Evolutionary conservation across 495 filamentous ascomycete genomes (phyloP).

Genomic region (Clohesyomyces aquaticus): DNA sequence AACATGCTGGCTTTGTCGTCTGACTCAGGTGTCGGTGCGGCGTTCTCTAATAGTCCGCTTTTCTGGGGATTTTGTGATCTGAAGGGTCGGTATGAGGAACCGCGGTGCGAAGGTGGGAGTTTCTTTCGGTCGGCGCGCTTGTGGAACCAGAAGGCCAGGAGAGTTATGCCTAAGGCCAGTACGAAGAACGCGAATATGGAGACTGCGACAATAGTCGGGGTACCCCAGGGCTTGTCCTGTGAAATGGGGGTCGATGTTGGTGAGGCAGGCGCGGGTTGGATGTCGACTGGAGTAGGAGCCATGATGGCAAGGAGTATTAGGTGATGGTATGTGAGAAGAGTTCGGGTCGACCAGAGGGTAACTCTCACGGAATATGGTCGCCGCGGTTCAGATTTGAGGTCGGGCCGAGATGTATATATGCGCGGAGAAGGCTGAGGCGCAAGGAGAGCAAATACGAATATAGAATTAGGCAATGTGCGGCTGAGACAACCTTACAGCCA

Average conservation of each 20-base stretch:
- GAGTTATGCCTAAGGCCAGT: slow-evolving; percentile 12
- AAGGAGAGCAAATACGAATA: slow-evolving; percentile 26
- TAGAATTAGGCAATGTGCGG: slow-evolving; percentile 25
- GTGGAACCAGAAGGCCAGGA: slow-evolving; percentile 20
- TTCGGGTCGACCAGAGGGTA: not conserved
- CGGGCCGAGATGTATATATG: not conserved
- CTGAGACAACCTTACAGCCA: slow-evolving; percentile 19
- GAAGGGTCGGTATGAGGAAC: slow-evolving; percentile 30
- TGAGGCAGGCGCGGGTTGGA: not conserved
- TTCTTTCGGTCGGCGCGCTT: slow-evolving; percentile 21
- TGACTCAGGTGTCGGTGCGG: slow-evolving; percentile 14
- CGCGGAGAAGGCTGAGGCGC: not conserved
- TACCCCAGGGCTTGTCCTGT: slow-evolving; percentile 6
- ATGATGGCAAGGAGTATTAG: slow-evolving; percentile 2
- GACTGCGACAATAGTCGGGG: slow-evolving; percentile 23
- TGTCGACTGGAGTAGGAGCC: slow-evolving; percentile 20
- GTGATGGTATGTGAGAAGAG: not conserved
- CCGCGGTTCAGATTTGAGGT: not conserved
- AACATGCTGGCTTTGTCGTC: slow-evolving; percentile 35
- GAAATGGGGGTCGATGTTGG: not conserved
- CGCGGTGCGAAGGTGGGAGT: slow-evolving; percentile 30
- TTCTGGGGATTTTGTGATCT: slow-evolving; percentile 16
- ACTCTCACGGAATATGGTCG: not conserved
- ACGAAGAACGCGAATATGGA: slow-evolving; percentile 28
- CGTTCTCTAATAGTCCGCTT: slow-evolving; percentile 26